phyloP scores from a whole-genome alignment of 176 grass and related monocot genomes.

The Avena insularis region DNA sequence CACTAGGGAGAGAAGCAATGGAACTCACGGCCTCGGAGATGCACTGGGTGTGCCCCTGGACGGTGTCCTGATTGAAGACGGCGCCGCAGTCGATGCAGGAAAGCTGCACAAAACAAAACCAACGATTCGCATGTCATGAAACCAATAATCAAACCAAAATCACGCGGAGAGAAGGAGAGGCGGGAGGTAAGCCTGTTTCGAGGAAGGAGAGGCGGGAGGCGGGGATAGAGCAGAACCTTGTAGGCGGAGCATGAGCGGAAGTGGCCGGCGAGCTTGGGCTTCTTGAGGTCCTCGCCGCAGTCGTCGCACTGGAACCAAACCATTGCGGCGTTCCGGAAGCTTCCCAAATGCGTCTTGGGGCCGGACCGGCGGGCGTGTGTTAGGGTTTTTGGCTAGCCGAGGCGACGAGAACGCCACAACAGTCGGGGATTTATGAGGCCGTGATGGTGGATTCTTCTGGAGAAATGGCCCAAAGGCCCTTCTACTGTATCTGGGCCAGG shows the following conservation, averaged over 20 bases:
- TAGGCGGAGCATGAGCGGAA: conserved; percentile 93
- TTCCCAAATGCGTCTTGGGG: conserved; percentile 12
- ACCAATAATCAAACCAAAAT: background rate
- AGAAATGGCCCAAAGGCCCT: background rate
- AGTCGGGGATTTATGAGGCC: background rate
- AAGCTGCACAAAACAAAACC: conserved; percentile 49
- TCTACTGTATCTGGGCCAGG: background rate
- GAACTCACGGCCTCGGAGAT: conserved; percentile 82
- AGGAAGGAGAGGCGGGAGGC: background rate
- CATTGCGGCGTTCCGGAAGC: conserved; percentile 52
- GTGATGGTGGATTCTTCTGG: background rate
- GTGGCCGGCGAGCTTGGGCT: conserved; percentile 91
- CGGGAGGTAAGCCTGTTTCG: background rate
- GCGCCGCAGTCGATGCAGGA: conserved; percentile 94
- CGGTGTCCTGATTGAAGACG: conserved; percentile 68
- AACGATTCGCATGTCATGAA: background rate
- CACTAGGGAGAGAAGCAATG: background rate
- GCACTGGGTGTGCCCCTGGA: conserved; percentile 88
- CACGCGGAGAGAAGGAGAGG: background rate
- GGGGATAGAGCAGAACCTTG: conserved; percentile 50
- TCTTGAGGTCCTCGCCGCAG: conserved; percentile 91
- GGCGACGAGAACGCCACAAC: background rate
- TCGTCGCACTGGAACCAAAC: conserved; percentile 99
- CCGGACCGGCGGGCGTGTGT: background rate
- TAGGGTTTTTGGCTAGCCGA: conserved; percentile 45